These are phyloP conservation scores for Penicillium longicatenatum DNA, from an alignment of 495 filamentous ascomycete genomes.

Conservation along the genomic window DNA sequence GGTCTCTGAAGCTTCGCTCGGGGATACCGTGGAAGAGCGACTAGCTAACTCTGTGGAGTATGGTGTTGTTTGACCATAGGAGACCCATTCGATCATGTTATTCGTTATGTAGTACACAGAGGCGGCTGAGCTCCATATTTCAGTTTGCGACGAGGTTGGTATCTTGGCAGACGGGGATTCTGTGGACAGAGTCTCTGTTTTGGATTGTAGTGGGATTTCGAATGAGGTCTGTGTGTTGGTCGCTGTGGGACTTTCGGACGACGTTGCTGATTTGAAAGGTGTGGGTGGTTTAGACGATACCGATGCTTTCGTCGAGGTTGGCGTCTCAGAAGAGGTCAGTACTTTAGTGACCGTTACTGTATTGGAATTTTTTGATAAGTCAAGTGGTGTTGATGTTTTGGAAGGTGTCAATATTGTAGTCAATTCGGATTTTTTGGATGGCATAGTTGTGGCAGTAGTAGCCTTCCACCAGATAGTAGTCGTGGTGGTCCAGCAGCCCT, in stretches of 20 bases:
- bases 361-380: no score
- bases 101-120: neutral
- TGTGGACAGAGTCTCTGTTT: neutral
- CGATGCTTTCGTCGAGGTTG: no score
- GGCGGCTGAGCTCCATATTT: neutral
- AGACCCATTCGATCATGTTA: neutral
- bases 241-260: neutral
- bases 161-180: neutral
- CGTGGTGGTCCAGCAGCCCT: neutral
- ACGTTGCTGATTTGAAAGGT: no score
- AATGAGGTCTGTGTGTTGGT: neutral
- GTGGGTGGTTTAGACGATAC: no score
- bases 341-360: no score
- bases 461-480: neutral
- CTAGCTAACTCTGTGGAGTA: neutral
- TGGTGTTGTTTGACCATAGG: neutral
- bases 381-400: neutral
- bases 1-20: neutral
- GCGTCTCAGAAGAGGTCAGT: no score
- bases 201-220: neutral
- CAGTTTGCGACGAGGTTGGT: neutral
- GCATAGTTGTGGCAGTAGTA: neutral
- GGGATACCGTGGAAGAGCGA: neutral
- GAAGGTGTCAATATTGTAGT: neutral
- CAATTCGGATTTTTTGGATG: neutral